Evolutionary conservation across 345 rosid species (phyloP).

Genomic region (Cardamine chenopodiifolia): DNA sequence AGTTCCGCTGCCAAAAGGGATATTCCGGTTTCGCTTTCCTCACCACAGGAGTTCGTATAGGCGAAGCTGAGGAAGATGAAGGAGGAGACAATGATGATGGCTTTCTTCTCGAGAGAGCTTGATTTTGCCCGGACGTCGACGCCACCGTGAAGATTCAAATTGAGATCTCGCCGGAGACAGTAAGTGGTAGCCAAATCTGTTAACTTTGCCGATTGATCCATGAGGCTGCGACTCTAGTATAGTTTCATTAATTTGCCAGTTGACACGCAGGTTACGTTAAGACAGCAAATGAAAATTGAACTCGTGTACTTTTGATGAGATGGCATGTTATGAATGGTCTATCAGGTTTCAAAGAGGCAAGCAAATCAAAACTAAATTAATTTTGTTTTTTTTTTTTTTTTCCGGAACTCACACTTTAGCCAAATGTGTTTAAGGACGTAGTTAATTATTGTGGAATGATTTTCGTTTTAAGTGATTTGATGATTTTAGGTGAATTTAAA

Average conservation of each 20-base stretch:
- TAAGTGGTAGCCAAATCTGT: not conserved
- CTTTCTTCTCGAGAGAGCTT: conserved; percentile 60
- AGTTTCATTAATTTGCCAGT: not conserved
- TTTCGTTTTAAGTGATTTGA: no score
- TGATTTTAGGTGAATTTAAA: no score
- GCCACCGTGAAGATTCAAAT: conserved; percentile 70
- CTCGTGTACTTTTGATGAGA: conserved; percentile 24
- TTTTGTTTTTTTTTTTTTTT: no score
- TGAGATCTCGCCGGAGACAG: conserved; percentile 40
- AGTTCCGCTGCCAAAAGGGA: conserved; percentile 81
- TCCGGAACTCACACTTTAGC: no score
- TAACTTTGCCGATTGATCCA: not conserved
- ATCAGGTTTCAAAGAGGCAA: not conserved
- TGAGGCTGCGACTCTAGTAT: not conserved
- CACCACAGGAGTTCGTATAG: conserved; percentile 37
- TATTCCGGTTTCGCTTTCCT: conserved; percentile 31
- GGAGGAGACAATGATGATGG: conserved; percentile 44
- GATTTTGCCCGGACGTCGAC: conserved; percentile 68
- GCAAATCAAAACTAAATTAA: not conserved
- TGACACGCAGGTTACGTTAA: conserved; percentile 29
- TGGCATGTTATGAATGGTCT: conserved; percentile 34
- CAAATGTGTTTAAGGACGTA: no score
- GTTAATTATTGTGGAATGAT: no score
- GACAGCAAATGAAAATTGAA: not conserved
- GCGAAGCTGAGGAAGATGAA: conserved; percentile 36